These are phyloP conservation scores for Fibroporia radiculosa DNA, from an alignment of 768 basidiomycete genomes.

Conservation along the genomic window DNA sequence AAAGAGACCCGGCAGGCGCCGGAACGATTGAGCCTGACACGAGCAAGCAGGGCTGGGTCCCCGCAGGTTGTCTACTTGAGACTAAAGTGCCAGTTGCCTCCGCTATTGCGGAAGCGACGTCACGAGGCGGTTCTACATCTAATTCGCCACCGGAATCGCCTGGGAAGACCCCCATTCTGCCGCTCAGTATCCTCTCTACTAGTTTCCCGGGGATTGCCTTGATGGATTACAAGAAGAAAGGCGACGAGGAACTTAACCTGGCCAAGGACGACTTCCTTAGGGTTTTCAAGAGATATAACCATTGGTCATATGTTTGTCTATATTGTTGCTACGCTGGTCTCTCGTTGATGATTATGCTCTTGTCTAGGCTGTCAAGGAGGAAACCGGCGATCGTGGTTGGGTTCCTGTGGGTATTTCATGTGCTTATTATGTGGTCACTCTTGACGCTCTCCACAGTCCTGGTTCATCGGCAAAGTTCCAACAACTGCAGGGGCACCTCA, in stretches of 20 bases:
- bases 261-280: conserved; percentile 82
- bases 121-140: conserved; percentile 38
- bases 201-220: conserved; percentile 94
- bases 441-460: conserved; percentile 45
- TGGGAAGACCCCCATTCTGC: conserved; percentile 73
- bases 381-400: conserved; percentile 92
- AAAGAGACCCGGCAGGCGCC: conserved; percentile 82
- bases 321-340: conserved; percentile 6
- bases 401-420: conserved; percentile 60
- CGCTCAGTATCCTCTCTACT: conserved; percentile 89
- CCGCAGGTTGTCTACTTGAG: conserved; percentile 93
- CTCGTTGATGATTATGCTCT: conserved; percentile 8
- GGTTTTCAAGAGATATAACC: conserved; percentile 97
- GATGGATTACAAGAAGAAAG: conserved; percentile 95
- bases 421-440: conserved; percentile 2
- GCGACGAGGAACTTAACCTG: conserved; percentile 86
- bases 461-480: conserved; percentile 90
- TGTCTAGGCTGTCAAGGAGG: conserved; percentile 82
- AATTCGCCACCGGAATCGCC: conserved; percentile 26
- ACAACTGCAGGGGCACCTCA: conserved; percentile 31
- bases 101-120: conserved; percentile 77
- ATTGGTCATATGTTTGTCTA: conserved; percentile 82
- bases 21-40: conserved; percentile 73
- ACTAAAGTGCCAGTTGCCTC: conserved; percentile 86
- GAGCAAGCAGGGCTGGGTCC: conserved; percentile 91